phyloP scores from a whole-genome alignment of 208 protist genomes.

The Leishmania tropica region DNA sequence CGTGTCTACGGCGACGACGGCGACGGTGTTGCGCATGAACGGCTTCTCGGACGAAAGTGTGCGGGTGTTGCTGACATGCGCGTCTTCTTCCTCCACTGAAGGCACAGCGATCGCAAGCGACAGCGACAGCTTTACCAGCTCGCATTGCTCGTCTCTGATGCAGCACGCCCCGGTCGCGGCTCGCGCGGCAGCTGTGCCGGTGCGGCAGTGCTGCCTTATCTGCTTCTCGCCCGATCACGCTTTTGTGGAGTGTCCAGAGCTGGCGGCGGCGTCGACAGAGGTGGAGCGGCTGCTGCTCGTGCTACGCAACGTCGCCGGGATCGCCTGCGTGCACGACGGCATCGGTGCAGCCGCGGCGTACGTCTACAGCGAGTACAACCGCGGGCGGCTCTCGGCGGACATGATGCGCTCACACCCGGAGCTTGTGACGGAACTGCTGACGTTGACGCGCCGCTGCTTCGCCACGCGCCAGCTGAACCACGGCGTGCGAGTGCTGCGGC shows the following conservation, averaged over 20 bases:
- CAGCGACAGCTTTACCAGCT: neutral
- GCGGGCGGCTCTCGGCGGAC: conserved; percentile 47
- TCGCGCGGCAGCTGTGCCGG: conserved; percentile 59
- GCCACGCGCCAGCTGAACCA: conserved; percentile 42
- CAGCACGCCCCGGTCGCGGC: conserved; percentile 21
- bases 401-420: conserved; percentile 50
- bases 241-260: conserved; percentile 75
- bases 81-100: conserved; percentile 2
- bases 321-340: conserved; percentile 51
- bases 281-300: conserved; percentile 50
- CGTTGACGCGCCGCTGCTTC: conserved; percentile 49
- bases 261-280: conserved; percentile 42
- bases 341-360: conserved; percentile 66
- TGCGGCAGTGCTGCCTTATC: conserved; percentile 58
- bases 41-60: conserved; percentile 67
- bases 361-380: conserved; percentile 82
- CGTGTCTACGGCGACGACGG: conserved; percentile 50
- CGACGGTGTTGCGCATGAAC: conserved; percentile 65
- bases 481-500: conserved; percentile 74
- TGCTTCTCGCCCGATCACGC: conserved; percentile 68
- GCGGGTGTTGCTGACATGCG: conserved; percentile 36
- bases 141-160: neutral
- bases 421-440: conserved; percentile 45
- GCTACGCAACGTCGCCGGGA: conserved; percentile 56
- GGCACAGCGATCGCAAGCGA: neutral